Conservation (phyloP, 148 eudicot species). For the Cornus kousa region DNA sequence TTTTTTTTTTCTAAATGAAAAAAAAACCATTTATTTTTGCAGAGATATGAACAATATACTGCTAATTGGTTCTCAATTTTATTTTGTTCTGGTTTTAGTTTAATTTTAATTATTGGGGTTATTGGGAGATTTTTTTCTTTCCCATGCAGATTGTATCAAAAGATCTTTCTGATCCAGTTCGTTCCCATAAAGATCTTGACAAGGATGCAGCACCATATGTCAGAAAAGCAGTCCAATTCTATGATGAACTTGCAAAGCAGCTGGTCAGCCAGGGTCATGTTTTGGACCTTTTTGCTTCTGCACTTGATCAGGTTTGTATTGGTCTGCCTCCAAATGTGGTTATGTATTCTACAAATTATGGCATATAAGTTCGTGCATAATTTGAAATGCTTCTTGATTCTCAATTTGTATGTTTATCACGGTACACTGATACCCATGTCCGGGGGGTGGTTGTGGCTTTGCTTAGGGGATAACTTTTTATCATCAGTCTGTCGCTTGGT, state of each 20-base stretch:
- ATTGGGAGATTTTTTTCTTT: conserved; percentile 5
- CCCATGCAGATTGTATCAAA: conserved; percentile 81
- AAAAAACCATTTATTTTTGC: background rate
- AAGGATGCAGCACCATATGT: conserved; percentile 97
- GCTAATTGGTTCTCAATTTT: background rate
- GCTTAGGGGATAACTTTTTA: too few species aligned
- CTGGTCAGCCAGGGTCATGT: conserved; percentile 94
- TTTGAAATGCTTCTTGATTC: too few species aligned
- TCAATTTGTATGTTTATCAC: background rate
- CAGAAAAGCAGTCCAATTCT: conserved; percentile 83
- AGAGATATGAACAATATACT: background rate
- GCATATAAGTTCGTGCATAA: too few species aligned
- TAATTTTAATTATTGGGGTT: conserved; percentile 1
- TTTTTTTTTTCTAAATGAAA: too few species aligned
- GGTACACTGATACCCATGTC: too few species aligned
- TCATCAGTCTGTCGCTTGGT: background rate
- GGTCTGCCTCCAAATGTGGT: background rate
- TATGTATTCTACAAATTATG: too few species aligned
- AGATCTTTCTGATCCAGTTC: conserved; percentile 92
- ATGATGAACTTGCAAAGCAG: conserved; percentile 76
- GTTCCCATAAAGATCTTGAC: conserved; percentile 97
- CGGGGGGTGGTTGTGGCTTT: too few species aligned
- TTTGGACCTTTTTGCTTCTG: conserved; percentile 93
- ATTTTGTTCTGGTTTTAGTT: background rate
- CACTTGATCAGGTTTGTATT: conserved; percentile 84